Evolutionary conservation across 2,329 filamentous ascomycete species (phyloP).

Genomic region (Alternaria postmessia): DNA sequence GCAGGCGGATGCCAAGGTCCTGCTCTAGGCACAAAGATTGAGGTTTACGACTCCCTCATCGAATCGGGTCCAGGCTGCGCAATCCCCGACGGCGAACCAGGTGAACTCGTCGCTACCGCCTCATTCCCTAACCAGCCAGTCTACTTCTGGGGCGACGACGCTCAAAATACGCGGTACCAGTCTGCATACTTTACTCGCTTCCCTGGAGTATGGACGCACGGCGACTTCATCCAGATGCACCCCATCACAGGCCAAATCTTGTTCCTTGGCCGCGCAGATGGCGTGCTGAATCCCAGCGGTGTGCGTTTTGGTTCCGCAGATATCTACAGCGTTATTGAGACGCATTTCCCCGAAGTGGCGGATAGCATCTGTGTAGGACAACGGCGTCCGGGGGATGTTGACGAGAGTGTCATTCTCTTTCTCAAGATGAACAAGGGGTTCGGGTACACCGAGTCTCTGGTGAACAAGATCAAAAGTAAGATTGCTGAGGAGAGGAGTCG

Average conservation of each 20-base stretch:
- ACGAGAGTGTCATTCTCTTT: slow-evolving; percentile 68
- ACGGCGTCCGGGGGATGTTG: slow-evolving; percentile 66
- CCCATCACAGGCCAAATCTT: slow-evolving; percentile 70
- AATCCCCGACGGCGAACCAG: slow-evolving; percentile 70
- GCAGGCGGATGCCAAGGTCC: slow-evolving; percentile 65
- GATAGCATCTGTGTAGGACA: slow-evolving; percentile 86
- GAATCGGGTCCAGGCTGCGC: slow-evolving; percentile 58
- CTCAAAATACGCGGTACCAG: slow-evolving; percentile 53
- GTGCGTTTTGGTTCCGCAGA: slow-evolving; percentile 82
- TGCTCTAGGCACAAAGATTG: slow-evolving; percentile 62
- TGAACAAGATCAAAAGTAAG: slow-evolving; percentile 66
- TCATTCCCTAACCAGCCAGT: slow-evolving; percentile 79
- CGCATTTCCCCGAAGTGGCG: slow-evolving; percentile 68
- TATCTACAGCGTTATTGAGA: slow-evolving; percentile 78
- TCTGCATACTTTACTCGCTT: slow-evolving; percentile 58
- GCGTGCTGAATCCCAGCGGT: slow-evolving; percentile 80
- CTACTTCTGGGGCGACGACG: slow-evolving; percentile 56
- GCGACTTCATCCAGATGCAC: slow-evolving; percentile 78
- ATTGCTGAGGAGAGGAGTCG: slow-evolving; percentile 73
- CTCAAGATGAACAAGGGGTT: slow-evolving; percentile 67
- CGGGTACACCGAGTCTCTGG: slow-evolving; percentile 52
- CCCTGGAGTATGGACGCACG: slow-evolving; percentile 78
- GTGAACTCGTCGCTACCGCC: slow-evolving; percentile 75
- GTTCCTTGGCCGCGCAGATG: slow-evolving; percentile 76
- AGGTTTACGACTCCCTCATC: slow-evolving; percentile 66